Conservation (phyloP, 495 filamentous ascomycete genomes). For the Mycothermus thermophilus region DNA sequence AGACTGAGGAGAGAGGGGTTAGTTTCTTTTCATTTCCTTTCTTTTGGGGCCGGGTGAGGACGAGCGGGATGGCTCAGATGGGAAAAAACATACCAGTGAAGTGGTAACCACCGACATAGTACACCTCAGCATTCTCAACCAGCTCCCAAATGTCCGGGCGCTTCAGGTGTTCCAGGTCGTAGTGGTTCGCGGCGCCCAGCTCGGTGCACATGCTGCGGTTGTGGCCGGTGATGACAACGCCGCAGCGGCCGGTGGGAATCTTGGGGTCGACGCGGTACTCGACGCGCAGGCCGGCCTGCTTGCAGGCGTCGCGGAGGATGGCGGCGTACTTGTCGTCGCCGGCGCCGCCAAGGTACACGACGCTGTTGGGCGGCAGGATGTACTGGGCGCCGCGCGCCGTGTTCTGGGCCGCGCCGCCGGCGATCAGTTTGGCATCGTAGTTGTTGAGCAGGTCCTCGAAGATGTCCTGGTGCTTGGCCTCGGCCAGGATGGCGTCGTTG, state of each 20-base stretch:
- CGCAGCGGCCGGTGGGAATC: slow-evolving; percentile 80
- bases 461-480: slow-evolving; percentile 72
- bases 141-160: slow-evolving; percentile 78
- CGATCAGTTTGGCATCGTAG: slow-evolving; percentile 82
- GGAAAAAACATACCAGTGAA: slow-evolving; percentile 26
- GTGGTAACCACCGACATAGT: slow-evolving; percentile 83
- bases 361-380: slow-evolving; percentile 72
- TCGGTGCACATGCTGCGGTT: slow-evolving; percentile 90
- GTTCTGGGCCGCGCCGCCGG: slow-evolving; percentile 96
- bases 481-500: slow-evolving; percentile 95
- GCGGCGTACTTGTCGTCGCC: slow-evolving; percentile 85
- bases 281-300: slow-evolving; percentile 71
- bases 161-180: slow-evolving; percentile 89
- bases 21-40: too few relatives aligned
- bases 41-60: too few relatives aligned
- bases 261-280: slow-evolving; percentile 83
- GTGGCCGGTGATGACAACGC: slow-evolving; percentile 90
- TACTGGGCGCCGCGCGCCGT: slow-evolving; percentile 95
- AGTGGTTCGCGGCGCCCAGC: slow-evolving; percentile 89
- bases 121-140: slow-evolving; percentile 74
- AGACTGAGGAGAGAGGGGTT: slow-evolving; percentile 46
- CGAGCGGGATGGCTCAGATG: too few relatives aligned
- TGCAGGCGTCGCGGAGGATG: slow-evolving; percentile 61
- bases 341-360: slow-evolving; percentile 85
- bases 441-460: slow-evolving; percentile 85